These are phyloP conservation scores for Ricinus communis DNA, from an alignment of 345 rosid species.

Conservation along the genomic window DNA sequence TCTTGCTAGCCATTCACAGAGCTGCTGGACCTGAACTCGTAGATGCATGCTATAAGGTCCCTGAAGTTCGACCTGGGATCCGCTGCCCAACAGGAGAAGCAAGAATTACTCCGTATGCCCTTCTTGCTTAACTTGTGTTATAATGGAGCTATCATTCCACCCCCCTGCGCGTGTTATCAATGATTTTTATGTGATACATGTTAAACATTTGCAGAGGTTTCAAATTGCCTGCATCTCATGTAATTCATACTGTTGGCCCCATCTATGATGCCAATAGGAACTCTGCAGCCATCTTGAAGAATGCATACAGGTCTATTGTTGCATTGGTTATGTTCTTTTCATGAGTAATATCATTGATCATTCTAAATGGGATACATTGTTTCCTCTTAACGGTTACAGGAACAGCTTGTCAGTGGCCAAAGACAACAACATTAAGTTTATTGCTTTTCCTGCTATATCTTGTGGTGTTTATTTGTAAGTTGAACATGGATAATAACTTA, in stretches of 20 bases:
- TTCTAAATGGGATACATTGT: not conserved
- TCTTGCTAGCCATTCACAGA: constrained; percentile 47
- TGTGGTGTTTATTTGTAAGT: constrained; percentile 73
- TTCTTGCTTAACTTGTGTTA: not conserved
- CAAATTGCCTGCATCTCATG: constrained; percentile 69
- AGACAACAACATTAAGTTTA: constrained; percentile 64
- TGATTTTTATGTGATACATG: constrained; percentile 4
- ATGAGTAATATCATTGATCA: not conserved
- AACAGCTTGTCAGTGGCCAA: constrained; percentile 72
- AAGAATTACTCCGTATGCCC: constrained; percentile 68
- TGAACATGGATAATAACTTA: not conserved
- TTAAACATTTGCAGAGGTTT: constrained; percentile 59
- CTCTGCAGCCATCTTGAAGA: constrained; percentile 53
- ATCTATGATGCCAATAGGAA: constrained; percentile 56
- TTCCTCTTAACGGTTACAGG: constrained; percentile 42
- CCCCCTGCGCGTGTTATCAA: not conserved
- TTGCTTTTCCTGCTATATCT: constrained; percentile 91
- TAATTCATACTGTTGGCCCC: constrained; percentile 87
- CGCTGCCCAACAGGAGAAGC: constrained; percentile 93
- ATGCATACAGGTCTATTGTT: constrained; percentile 55
- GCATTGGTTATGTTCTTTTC: constrained; percentile 1
- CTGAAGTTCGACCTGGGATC: constrained; percentile 65
- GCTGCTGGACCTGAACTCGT: constrained; percentile 87
- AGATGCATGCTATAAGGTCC: constrained; percentile 76
- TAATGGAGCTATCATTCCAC: not conserved